A percentile compares a stretch with the other conserved stretches of the same genome.
Evolutionary conservation across 1,139 yeast species (phyloP).

Genomic region (Taiozyma onychis): DNA sequence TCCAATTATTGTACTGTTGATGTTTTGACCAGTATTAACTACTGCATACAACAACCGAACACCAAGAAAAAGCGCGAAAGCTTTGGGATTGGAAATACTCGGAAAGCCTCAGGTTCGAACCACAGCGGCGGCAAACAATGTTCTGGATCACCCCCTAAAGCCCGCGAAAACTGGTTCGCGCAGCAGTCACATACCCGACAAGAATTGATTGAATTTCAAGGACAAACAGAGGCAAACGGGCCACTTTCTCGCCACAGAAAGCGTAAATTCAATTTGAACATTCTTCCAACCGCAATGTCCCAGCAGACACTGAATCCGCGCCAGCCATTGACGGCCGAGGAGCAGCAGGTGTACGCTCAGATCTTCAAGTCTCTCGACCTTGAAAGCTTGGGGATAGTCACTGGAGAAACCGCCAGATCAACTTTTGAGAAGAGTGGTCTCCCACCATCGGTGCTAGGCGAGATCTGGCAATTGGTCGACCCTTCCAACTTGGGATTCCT

Average conservation of each 20-base stretch:
- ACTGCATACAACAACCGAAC: no score
- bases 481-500: slow-evolving; percentile 78
- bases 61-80: no score
- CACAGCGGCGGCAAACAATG: not conserved
- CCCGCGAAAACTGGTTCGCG: not conserved
- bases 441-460: slow-evolving; percentile 73
- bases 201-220: not conserved
- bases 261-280: not conserved
- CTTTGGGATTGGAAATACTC: no score
- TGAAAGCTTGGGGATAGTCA: slow-evolving; percentile 72
- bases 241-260: not conserved
- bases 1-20: not conserved
- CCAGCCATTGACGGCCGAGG: slow-evolving; percentile 65
- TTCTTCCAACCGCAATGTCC: not conserved
- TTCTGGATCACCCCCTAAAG: not conserved
- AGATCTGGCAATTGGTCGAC: slow-evolving; percentile 93
- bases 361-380: slow-evolving; percentile 77
- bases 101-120: not conserved
- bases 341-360: slow-evolving; percentile 64
- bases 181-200: not conserved
- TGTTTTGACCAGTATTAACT: not conserved
- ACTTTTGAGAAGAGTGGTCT: slow-evolving; percentile 84
- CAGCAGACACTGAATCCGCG: slow-evolving; percentile 15
- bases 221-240: not conserved
- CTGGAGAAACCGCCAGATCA: slow-evolving; percentile 87